phyloP scores from a whole-genome alignment of 2,329 filamentous ascomycete genomes.

The Alternaria arbusti region DNA sequence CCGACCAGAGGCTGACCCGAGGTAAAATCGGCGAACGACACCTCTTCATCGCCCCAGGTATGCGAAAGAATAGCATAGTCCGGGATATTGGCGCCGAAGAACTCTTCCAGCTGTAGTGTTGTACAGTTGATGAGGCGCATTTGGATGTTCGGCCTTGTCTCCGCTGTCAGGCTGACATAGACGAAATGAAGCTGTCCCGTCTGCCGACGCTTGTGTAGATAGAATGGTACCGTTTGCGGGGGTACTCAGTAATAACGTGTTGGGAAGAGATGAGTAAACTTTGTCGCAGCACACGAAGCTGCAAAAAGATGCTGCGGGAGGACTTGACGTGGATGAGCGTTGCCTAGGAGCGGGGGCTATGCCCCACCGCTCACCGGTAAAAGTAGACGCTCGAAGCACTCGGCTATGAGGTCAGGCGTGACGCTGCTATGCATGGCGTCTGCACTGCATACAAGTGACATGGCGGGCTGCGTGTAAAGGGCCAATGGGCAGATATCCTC shows the following conservation, averaged over 20 bases:
- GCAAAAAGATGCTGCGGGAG: not conserved
- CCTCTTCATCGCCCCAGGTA: not conserved
- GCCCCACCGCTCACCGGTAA: not conserved
- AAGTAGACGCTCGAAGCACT: not conserved
- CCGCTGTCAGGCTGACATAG: not conserved
- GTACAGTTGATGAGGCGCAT: constrained; percentile 1
- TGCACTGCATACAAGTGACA: not conserved
- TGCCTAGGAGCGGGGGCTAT: not conserved
- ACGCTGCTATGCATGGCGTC: not conserved
- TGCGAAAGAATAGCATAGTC: not conserved
- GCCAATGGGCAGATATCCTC: not conserved
- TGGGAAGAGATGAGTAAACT: not conserved
- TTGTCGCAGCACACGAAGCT: not conserved
- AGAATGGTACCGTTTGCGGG: not conserved
- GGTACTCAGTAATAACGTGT: too few relatives aligned
- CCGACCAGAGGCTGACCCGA: not conserved
- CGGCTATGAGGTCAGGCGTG: not conserved
- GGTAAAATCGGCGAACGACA: not conserved
- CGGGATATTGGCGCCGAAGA: not conserved
- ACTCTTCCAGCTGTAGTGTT: not conserved
- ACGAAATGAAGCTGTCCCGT: not conserved
- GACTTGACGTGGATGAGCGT: not conserved
- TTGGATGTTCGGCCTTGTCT: not conserved
- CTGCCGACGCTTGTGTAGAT: not conserved
- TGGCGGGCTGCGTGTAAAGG: not conserved